Conservation (phyloP, 2,329 filamentous ascomycete species). For the Proliferodiscus dingleyae region DNA sequence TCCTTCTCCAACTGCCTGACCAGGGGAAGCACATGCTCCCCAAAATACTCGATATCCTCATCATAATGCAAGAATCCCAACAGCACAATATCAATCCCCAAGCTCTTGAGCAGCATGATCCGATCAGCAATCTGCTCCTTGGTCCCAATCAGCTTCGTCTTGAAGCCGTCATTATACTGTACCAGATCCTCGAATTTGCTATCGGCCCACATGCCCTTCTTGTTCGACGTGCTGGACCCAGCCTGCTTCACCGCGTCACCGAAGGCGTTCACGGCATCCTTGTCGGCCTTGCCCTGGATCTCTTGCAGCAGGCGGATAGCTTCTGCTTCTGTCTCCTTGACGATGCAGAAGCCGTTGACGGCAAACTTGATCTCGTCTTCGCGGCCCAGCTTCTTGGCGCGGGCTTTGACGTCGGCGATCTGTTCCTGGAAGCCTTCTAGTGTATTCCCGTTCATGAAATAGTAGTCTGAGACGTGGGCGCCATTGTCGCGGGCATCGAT, state of each 20-base stretch:
- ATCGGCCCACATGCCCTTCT: conserved; percentile 49
- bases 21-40: conserved; percentile 41
- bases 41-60: conserved; percentile 46
- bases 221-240: conserved; percentile 41
- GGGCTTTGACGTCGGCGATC: conserved; percentile 44
- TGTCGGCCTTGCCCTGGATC: conserved; percentile 49
- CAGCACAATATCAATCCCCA: conserved; percentile 40
- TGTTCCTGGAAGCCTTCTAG: conserved; percentile 47
- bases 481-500: conserved; percentile 47
- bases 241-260: conserved; percentile 45
- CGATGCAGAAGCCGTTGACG: conserved; percentile 46
- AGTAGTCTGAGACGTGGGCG: conserved; percentile 44
- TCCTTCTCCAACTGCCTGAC: conserved; percentile 43
- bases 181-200: conserved; percentile 48
- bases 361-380: conserved; percentile 44
- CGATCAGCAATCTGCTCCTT: conserved; percentile 47
- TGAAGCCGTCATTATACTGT: conserved; percentile 52
- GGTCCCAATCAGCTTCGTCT: conserved; percentile 49
- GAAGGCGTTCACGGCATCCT: conserved; percentile 46
- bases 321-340: conserved; percentile 45
- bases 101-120: conserved; percentile 43
- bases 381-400: conserved; percentile 40
- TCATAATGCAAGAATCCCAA: conserved; percentile 48
- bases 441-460: conserved; percentile 54
- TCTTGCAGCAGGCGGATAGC: conserved; percentile 44